Conservation (phyloP, 2,329 filamentous ascomycete genomes). For the Xylariaceae sp. region DNA sequence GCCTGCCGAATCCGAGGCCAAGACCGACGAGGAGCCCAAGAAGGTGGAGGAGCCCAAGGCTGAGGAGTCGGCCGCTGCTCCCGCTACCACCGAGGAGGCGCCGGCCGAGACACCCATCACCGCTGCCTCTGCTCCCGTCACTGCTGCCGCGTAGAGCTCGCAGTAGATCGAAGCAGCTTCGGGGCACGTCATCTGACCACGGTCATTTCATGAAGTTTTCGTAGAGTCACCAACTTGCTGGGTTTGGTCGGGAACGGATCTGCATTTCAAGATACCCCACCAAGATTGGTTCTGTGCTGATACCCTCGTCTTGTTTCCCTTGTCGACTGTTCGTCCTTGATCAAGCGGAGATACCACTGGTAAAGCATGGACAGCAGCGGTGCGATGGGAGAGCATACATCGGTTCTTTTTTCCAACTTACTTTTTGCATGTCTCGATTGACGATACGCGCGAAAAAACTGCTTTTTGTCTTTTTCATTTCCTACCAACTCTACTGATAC, state of each 20-base stretch:
- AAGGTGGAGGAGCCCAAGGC: constrained; percentile 11
- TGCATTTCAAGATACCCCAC: constrained; percentile 31
- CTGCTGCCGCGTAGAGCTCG: constrained; percentile 26
- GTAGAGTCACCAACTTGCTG: constrained; percentile 23
- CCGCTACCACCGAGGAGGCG: constrained; percentile 14
- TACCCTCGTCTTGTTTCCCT: constrained; percentile 24
- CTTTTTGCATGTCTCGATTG: constrained; percentile 25
- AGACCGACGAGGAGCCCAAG: constrained; percentile 16
- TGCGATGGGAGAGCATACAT: constrained; percentile 16
- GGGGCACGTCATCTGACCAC: constrained; percentile 10
- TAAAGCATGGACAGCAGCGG: constrained; percentile 16
- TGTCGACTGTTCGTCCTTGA: constrained; percentile 12
- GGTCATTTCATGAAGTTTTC: constrained; percentile 18
- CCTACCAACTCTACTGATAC: constrained; percentile 28
- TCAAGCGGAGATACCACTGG: constrained; percentile 10
- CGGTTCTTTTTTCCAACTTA: constrained; percentile 21
- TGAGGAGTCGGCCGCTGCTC: constrained; percentile 11
- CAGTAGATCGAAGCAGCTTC: too few species aligned
- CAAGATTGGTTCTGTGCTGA: constrained; percentile 28
- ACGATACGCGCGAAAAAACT: constrained; percentile 19
- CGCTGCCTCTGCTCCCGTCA: constrained; percentile 22
- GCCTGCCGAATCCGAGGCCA: constrained; percentile 18
- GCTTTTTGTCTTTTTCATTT: constrained; percentile 22
- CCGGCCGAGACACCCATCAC: constrained; percentile 20
- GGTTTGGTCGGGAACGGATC: constrained; percentile 29